These are phyloP conservation scores for Xerocomus potaroensis DNA, from an alignment of 768 basidiomycete species.

Conservation along the genomic window DNA sequence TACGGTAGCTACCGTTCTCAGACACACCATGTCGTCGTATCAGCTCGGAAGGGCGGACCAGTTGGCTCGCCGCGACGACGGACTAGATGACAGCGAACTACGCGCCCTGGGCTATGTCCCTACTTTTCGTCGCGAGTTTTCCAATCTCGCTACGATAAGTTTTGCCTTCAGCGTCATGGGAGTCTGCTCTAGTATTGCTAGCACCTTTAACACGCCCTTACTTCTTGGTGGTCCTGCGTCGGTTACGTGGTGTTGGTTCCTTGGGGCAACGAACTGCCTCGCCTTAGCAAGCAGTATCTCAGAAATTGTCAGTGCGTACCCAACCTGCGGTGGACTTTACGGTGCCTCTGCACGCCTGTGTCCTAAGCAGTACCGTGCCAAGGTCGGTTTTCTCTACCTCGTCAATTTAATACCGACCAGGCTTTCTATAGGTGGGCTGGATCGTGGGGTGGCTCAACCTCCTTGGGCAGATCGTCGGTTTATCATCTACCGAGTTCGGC, in stretches of 20 bases:
- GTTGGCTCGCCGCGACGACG: not conserved
- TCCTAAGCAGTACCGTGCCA: too few relatives aligned
- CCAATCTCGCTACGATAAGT: constrained; percentile 32
- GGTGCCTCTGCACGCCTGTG: too few relatives aligned
- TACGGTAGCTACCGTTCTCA: too few relatives aligned
- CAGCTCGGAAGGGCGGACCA: not conserved
- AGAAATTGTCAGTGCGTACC: too few relatives aligned
- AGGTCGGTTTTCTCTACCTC: not conserved
- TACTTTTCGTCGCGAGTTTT: too few relatives aligned
- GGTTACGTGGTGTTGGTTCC: constrained; percentile 36
- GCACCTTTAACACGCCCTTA: constrained; percentile 36
- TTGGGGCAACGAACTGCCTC: constrained; percentile 27
- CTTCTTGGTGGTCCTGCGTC: constrained; percentile 35
- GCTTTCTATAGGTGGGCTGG: constrained; percentile 23
- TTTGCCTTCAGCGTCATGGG: constrained; percentile 35
- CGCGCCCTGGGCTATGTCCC: constrained; percentile 30
- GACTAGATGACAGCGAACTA: constrained; percentile 19
- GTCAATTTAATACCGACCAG: not conserved
- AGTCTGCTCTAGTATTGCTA: constrained; percentile 36
- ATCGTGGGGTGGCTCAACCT: constrained; percentile 32
- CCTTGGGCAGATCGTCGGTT: constrained; percentile 23
- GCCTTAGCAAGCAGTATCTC: too few relatives aligned
- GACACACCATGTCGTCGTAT: constrained; percentile 3
- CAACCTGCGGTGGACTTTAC: too few relatives aligned
- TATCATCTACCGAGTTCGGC: constrained; percentile 36